Evolutionary conservation across 306 rosid genomes (phyloP), one percentile per base, ranked within the genome.

Genomic region (Quercus robur): DNA sequence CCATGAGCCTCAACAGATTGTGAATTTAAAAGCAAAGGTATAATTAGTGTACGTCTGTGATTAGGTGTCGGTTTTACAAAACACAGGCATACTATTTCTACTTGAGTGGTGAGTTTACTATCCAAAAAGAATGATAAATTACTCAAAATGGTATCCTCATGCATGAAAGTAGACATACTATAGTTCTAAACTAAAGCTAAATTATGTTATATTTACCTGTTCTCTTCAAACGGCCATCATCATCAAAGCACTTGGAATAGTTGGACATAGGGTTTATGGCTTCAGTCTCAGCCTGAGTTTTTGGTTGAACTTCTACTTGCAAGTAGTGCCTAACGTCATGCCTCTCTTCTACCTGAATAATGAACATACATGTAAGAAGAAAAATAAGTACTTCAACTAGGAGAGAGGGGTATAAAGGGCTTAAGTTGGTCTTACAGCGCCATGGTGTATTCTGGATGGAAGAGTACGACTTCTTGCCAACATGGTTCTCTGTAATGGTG

Each of bases 151-250:
- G 38, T 62, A 25, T 11, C 51, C 72, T 55, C 44, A 44, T 2
- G 51, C 30, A 56, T 58, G 15, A 4, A 19, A 30, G 3, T 20
- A 21, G 3, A 30, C 9, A 75, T 19, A 58, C 1, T 58, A 20
- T 2, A 49, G n/a, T 25, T 5, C n/a, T 49, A 26, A 63, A 58
- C 30, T 57, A 4, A 56, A 33, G 57, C 5, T 64, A 41, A 20
- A 70, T 4, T 8, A 19, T 38, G 21, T 12, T 0, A 56, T 20
- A 21, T 74, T 8, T 20, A 90, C 94, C 94, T 35, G 94, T 90
- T 89, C 97, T 83, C 83, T 90, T 92, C 67, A 88, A 82, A 66
- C 94, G 93, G 51, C 97, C 97, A 84, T 92, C 95, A 70, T 92
- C 97, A 38, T 92, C 94, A 6, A 92, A 87, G 84, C 92, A 89